phyloP scores from a whole-genome alignment of 331 rosid genomes.

The Arachis monticola region DNA sequence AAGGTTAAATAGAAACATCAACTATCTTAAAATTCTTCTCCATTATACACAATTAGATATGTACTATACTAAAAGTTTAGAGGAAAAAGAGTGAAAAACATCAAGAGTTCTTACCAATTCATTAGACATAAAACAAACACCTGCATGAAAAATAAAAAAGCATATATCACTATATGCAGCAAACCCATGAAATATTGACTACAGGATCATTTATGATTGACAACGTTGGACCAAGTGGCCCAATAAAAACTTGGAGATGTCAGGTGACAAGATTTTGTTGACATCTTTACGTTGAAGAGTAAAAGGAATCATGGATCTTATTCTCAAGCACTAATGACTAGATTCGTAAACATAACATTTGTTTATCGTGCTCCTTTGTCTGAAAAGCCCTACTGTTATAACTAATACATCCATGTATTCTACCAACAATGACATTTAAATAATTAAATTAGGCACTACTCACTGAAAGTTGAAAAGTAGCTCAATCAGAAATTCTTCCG shows the following conservation, averaged over 20 bases:
- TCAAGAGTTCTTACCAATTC: conserved; percentile 72
- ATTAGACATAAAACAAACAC: conserved; percentile 94
- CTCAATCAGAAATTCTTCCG: not conserved
- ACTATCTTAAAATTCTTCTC: conserved; percentile 1
- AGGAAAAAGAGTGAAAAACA: conserved; percentile 22
- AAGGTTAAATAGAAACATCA: not conserved
- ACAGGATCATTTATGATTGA: conserved; percentile 16
- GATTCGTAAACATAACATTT: conserved; percentile 19
- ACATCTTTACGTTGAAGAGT: too few relatives aligned
- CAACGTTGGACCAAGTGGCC: conserved; percentile 19
- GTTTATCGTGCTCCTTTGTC: not conserved
- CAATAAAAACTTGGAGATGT: conserved; percentile 28
- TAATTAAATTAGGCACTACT: conserved; percentile 19
- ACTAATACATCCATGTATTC: conserved; percentile 18
- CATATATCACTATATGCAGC: conserved; percentile 41
- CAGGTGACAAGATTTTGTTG: not conserved
- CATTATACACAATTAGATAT: conserved; percentile 25
- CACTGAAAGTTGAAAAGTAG: conserved; percentile 27
- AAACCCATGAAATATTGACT: not conserved
- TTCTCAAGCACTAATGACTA: conserved; percentile 6
- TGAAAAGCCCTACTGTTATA: not conserved
- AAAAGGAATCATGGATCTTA: conserved; percentile 9
- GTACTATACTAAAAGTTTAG: not conserved
- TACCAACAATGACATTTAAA: conserved; percentile 26
- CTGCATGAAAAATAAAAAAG: conserved; percentile 52